A percentile compares a stretch with the other conserved stretches of the same genome.
Conservation (phyloP, 139 green algal genomes). For the Chlamydomonas sphaeroides region DNA sequence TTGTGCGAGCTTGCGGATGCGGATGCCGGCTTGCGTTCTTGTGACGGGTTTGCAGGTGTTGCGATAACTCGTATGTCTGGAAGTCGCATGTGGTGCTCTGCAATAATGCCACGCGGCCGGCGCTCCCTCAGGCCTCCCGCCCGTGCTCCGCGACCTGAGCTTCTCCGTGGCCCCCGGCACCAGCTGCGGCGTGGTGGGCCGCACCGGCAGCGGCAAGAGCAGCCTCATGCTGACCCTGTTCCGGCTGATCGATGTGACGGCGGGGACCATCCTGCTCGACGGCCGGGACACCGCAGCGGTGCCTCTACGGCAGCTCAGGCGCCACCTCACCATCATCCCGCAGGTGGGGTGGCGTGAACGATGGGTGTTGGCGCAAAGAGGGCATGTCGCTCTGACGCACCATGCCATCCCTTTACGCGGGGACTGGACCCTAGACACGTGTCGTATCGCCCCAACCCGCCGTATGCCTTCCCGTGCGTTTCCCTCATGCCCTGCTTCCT, state of each 20-base stretch:
- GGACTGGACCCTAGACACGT: too few species aligned
- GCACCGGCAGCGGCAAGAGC: slow-evolving; percentile 85
- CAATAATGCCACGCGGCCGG: too few species aligned
- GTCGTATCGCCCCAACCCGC: too few species aligned
- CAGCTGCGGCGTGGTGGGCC: slow-evolving; percentile 77
- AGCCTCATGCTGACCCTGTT: slow-evolving; percentile 87
- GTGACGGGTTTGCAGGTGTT: too few species aligned
- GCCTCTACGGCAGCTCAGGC: slow-evolving; percentile 75
- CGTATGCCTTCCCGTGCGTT: background rate
- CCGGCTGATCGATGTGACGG: slow-evolving; percentile 78
- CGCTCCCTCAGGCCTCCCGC: slow-evolving; percentile 59
- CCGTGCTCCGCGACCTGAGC: slow-evolving; percentile 73
- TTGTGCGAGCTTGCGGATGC: too few species aligned
- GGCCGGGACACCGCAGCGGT: slow-evolving; percentile 73
- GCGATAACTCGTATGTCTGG: too few species aligned
- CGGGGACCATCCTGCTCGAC: slow-evolving; percentile 77
- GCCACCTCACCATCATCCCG: slow-evolving; percentile 86
- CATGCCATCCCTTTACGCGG: too few species aligned
- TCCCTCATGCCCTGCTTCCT: background rate
- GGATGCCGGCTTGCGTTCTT: too few species aligned
- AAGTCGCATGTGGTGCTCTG: too few species aligned
- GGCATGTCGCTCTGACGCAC: background rate
- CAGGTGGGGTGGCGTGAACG: slow-evolving; percentile 27
- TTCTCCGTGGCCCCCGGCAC: slow-evolving; percentile 64
- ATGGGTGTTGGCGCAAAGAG: background rate